Evolutionary conservation across 352 stramenopile genomes (phyloP).

Genomic region (Pythium rishiriense): DNA sequence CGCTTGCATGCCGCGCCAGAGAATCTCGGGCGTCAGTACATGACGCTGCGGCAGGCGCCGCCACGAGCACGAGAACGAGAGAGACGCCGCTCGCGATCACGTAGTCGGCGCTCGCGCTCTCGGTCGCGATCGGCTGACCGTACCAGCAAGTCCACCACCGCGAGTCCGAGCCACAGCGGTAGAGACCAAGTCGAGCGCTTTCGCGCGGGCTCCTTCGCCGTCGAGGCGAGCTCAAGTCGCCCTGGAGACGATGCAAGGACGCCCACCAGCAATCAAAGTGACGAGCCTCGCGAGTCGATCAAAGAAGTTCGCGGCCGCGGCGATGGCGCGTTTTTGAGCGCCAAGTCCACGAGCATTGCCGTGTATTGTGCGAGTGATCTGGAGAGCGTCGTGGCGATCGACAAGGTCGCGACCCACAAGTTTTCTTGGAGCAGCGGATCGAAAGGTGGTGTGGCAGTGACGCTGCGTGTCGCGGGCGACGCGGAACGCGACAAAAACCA

Average conservation of each 20-base stretch:
- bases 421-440: conserved; percentile 56
- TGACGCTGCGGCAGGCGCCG: conserved; percentile 8
- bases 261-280: neutral
- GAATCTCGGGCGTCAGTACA: conserved; percentile 11
- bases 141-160: conserved; percentile 1
- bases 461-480: conserved; percentile 33
- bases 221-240: conserved; percentile 16
- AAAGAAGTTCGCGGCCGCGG: conserved; percentile 55
- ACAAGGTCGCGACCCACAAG: conserved; percentile 54
- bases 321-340: conserved; percentile 58
- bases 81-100: neutral
- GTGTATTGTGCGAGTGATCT: conserved; percentile 55
- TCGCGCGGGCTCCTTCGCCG: conserved; percentile 14
- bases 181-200: conserved; percentile 13
- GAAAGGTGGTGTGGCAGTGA: conserved; percentile 62
- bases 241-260: neutral
- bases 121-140: neutral
- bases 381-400: conserved; percentile 38
- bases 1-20: conserved; percentile 35
- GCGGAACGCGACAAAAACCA: neutral
- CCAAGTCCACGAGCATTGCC: conserved; percentile 69
- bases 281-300: conserved; percentile 8
- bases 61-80: conserved; percentile 7
- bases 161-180: neutral
- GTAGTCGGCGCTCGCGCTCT: neutral